phyloP scores from a whole-genome alignment of 257 asterid genomes.

The Fraxinus anomala region DNA sequence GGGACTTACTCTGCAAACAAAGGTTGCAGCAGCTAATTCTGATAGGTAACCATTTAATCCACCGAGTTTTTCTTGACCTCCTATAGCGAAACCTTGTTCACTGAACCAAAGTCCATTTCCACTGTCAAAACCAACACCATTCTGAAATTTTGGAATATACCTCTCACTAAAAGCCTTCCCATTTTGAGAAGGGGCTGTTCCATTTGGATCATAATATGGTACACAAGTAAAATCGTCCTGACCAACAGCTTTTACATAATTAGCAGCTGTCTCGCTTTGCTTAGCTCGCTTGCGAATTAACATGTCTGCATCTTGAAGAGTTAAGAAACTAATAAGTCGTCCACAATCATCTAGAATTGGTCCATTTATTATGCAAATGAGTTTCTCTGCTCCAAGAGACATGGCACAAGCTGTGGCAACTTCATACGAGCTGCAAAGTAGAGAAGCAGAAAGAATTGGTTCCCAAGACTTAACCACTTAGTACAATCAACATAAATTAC shows the following conservation, averaged over 20 bases:
- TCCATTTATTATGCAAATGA: conserved; percentile 85
- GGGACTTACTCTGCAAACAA: conserved; percentile 85
- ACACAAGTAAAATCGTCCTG: conserved; percentile 51
- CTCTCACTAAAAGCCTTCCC: conserved; percentile 44
- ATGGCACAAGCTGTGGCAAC: conserved; percentile 97
- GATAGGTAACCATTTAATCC: conserved; percentile 80
- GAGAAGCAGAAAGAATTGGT: conserved; percentile 23
- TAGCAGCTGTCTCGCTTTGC: conserved; percentile 88
- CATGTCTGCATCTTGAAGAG: conserved; percentile 84
- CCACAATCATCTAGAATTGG: conserved; percentile 79
- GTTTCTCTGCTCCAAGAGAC: conserved; percentile 92
- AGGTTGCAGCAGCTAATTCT: conserved; percentile 98
- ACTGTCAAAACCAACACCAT: conserved; percentile 92
- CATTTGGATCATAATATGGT: conserved; percentile 36
- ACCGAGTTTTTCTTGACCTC: conserved; percentile 92
- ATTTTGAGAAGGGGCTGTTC: conserved; percentile 35
- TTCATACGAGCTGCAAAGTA: conserved; percentile 77
- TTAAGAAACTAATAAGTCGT: conserved; percentile 70
- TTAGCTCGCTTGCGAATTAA: conserved; percentile 73
- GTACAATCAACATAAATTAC: background rate
- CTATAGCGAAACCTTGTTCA: conserved; percentile 94
- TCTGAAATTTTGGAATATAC: conserved; percentile 68
- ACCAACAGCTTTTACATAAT: conserved; percentile 80
- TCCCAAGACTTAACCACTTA: conserved; percentile 4
- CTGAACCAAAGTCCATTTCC: conserved; percentile 88